phyloP scores from a whole-genome alignment of 1,284 basidiomycete genomes.

The Ganoderma boninense region DNA sequence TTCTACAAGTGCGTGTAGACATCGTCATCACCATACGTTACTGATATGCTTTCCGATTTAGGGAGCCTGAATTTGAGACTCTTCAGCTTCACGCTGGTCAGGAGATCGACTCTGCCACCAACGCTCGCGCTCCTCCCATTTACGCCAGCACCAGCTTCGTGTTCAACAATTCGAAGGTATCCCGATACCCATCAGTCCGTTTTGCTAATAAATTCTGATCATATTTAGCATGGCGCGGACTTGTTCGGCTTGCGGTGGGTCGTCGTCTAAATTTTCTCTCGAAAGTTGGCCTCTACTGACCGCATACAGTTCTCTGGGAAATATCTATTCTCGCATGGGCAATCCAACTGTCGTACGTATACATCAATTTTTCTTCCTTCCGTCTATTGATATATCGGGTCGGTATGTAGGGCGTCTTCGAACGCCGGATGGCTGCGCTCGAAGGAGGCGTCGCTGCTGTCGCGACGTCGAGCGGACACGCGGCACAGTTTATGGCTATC shows the following conservation, averaged over 20 bases:
- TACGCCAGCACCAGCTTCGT: slow-evolving; percentile 82
- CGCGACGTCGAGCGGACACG: slow-evolving; percentile 81
- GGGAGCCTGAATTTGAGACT: slow-evolving; percentile 82
- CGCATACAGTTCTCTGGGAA: slow-evolving; percentile 62
- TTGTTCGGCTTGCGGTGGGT: slow-evolving; percentile 77
- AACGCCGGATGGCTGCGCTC: slow-evolving; percentile 84
- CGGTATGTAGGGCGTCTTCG: slow-evolving; percentile 75
- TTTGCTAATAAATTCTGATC: background rate
- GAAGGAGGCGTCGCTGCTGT: slow-evolving; percentile 87
- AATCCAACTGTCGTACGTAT: slow-evolving; percentile 83
- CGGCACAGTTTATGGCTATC: slow-evolving; percentile 85
- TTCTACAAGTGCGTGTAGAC: slow-evolving; percentile 11
- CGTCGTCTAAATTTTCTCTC: background rate
- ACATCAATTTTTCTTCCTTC: background rate
- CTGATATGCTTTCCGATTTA: slow-evolving; percentile 30
- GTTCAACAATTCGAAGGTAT: slow-evolving; percentile 80
- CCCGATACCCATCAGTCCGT: background rate
- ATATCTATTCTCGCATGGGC: slow-evolving; percentile 83
- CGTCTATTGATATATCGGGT: slow-evolving; percentile 36
- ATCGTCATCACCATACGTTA: background rate
- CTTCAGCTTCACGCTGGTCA: slow-evolving; percentile 88
- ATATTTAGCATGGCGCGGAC: slow-evolving; percentile 78
- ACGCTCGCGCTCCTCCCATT: slow-evolving; percentile 86
- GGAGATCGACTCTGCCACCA: slow-evolving; percentile 72
- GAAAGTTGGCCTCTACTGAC: background rate